Evolutionary conservation across 345 rosid genomes (phyloP).

Genomic region (Toxicodendron radicans): DNA sequence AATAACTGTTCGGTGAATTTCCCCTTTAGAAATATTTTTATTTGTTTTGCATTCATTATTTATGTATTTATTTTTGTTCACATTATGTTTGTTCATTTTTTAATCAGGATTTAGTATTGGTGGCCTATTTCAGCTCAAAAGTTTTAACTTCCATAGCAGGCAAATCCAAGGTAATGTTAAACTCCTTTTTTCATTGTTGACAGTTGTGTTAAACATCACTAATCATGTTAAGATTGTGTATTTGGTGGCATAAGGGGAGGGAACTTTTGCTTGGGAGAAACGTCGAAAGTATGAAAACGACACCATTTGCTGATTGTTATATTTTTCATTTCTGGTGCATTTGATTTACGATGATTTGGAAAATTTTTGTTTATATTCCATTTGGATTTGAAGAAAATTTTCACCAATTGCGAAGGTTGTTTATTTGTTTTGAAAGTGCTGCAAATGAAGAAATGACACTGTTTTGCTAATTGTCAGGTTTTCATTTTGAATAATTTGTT

Average conservation of each 20-base stretch:
- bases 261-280: slow-evolving; percentile 13
- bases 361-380: no score
- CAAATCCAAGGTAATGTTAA: slow-evolving; percentile 21
- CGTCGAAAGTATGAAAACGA: background rate
- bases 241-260: slow-evolving; percentile 30
- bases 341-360: no score
- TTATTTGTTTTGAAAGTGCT: no score
- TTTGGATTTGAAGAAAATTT: no score
- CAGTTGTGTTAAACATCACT: no score
- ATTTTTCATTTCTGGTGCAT: no score
- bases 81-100: background rate
- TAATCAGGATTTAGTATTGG: slow-evolving; percentile 20
- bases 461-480: background rate
- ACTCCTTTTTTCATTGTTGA: background rate
- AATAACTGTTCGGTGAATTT: slow-evolving; percentile 26
- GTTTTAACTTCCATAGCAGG: slow-evolving; percentile 8
- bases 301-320: background rate
- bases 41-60: background rate
- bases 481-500: no score
- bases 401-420: no score
- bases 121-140: slow-evolving; percentile 17
- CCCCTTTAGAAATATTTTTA: slow-evolving; percentile 8
- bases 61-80: background rate
- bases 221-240: background rate
- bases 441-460: background rate